Evolutionary conservation across 2,329 filamentous ascomycete species (phyloP).

Genomic region (Penicillium italicum): DNA sequence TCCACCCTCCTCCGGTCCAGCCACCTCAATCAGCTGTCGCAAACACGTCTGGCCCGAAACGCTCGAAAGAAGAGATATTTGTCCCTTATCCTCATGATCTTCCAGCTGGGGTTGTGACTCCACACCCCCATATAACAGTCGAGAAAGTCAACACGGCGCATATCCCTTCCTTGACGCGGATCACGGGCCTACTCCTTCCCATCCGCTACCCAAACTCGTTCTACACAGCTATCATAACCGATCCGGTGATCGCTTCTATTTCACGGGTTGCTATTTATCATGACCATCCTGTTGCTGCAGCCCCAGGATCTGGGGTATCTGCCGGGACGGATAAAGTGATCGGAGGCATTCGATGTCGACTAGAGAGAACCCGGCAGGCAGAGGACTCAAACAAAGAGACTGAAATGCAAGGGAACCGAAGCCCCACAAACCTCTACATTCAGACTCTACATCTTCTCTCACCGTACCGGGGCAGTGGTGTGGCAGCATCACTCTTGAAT

Average conservation of each 20-base stretch:
- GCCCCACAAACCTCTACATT: constrained; percentile 54
- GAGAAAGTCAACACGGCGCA: constrained; percentile 52
- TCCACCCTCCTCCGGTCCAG: constrained; percentile 31
- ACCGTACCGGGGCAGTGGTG: constrained; percentile 56
- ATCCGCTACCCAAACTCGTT: constrained; percentile 60
- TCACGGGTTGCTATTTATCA: constrained; percentile 60
- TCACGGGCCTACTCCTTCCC: constrained; percentile 57
- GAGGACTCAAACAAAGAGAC: constrained; percentile 3
- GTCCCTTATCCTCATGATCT: constrained; percentile 32
- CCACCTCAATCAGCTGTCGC: constrained; percentile 25
- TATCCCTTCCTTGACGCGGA: constrained; percentile 54
- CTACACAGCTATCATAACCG: constrained; percentile 58
- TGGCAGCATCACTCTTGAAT: constrained; percentile 55
- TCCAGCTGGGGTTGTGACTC: constrained; percentile 29
- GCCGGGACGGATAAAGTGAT: constrained; percentile 44
- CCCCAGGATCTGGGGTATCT: constrained; percentile 17
- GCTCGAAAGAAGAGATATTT: constrained; percentile 25
- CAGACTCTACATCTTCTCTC: constrained; percentile 59
- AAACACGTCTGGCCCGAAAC: constrained; percentile 23
- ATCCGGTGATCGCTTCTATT: constrained; percentile 50
- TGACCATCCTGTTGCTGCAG: constrained; percentile 40
- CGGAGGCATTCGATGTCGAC: constrained; percentile 48
- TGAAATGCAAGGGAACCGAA: constrained; percentile 3
- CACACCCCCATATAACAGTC: constrained; percentile 52
- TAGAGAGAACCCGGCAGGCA: constrained; percentile 36